Conservation (phyloP, 192 early-diverging fungal species). For the Gaertneriomyces sp. region DNA sequence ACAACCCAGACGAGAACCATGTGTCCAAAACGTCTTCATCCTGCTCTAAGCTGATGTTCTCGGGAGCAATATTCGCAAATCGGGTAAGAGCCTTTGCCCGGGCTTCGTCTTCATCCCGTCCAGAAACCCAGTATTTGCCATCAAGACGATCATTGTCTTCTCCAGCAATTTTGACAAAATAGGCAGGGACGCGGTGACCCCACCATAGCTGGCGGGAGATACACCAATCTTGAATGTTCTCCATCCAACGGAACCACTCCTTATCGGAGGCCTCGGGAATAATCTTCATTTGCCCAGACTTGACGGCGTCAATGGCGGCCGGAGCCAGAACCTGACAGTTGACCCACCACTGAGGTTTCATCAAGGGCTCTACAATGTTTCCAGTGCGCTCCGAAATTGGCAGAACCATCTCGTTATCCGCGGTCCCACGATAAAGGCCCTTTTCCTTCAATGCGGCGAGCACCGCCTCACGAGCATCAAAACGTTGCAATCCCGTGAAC, state of each 20-base stretch:
- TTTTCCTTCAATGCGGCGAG: slow-evolving; percentile 82
- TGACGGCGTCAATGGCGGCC: slow-evolving; percentile 71
- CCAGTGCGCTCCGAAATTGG: slow-evolving; percentile 84
- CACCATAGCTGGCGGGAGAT: slow-evolving; percentile 99
- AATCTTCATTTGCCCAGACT: slow-evolving; percentile 78
- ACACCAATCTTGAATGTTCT: slow-evolving; percentile 97
- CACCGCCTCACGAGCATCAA: slow-evolving; percentile 87
- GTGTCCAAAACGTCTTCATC: slow-evolving; percentile 92
- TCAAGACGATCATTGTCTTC: slow-evolving; percentile 50
- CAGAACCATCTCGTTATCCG: slow-evolving; percentile 89
- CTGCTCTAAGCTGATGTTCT: slow-evolving; percentile 82
- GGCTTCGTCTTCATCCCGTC: slow-evolving; percentile 74
- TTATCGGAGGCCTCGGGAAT: slow-evolving; percentile 77
- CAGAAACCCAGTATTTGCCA: slow-evolving; percentile 82
- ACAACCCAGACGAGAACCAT: slow-evolving; percentile 98
- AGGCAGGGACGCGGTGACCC: slow-evolving; percentile 96
- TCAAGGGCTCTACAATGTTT: slow-evolving; percentile 93
- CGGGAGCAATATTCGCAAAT: slow-evolving; percentile 64
- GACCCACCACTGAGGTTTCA: slow-evolving; percentile 99
- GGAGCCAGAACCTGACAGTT: slow-evolving; percentile 83
- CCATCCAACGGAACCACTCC: slow-evolving; percentile 97
- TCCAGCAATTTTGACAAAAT: slow-evolving; percentile 75
- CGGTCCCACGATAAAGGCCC: slow-evolving; percentile 81
- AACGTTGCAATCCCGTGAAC: slow-evolving; percentile 83
- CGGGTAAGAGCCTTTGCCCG: slow-evolving; percentile 65